phyloP scores from a whole-genome alignment of 2,329 filamentous ascomycete species.

The Cordyceps militaris region DNA sequence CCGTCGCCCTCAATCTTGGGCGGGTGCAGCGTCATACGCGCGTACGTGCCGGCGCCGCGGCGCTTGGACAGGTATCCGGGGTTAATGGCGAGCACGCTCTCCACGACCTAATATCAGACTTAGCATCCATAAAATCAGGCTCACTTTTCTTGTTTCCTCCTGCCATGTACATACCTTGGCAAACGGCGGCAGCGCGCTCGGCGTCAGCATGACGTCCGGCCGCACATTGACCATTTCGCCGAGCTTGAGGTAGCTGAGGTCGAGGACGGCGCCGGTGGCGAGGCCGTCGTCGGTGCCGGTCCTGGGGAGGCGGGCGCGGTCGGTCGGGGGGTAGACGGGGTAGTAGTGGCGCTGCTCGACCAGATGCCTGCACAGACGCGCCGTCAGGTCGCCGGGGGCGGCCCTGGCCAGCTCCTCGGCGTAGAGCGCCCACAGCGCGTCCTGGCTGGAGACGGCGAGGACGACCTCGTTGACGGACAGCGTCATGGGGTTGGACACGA shows the following conservation, averaged over 20 bases:
- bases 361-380: conserved; percentile 66
- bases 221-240: conserved; percentile 83
- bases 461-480: conserved; percentile 82
- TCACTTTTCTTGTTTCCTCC: no score
- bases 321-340: conserved; percentile 76
- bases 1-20: conserved; percentile 54
- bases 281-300: conserved; percentile 52
- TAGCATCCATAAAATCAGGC: not conserved
- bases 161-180: conserved; percentile 60
- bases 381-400: conserved; percentile 48
- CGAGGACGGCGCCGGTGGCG: conserved; percentile 69
- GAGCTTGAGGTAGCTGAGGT: conserved; percentile 77
- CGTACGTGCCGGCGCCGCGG: conserved; percentile 77
- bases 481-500: conserved; percentile 87
- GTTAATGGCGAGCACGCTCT: conserved; percentile 85
- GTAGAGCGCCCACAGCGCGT: conserved; percentile 76
- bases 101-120: conserved; percentile 60
- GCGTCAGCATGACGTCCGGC: conserved; percentile 78
- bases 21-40: conserved; percentile 68
- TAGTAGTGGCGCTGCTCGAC: conserved; percentile 89
- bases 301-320: conserved; percentile 59
- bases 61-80: conserved; percentile 82
- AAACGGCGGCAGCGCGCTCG: conserved; percentile 78
- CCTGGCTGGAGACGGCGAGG: conserved; percentile 74
- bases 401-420: conserved; percentile 52